Conservation (phyloP, 306 rosid species). For the Prunus mongolica region DNA sequence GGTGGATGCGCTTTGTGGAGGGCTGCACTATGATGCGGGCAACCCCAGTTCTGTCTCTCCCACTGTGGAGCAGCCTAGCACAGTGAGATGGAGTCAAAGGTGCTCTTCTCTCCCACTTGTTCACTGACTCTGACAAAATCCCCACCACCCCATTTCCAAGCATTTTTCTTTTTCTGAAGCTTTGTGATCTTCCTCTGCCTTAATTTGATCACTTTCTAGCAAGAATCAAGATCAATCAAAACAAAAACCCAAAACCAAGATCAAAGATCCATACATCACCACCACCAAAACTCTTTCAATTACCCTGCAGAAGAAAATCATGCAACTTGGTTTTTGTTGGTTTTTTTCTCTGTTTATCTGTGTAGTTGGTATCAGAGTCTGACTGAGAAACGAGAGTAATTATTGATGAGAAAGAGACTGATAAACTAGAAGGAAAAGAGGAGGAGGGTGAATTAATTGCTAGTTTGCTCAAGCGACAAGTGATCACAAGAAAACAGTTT, state of each 20-base stretch:
- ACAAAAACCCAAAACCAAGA: not conserved
- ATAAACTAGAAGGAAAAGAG: not conserved
- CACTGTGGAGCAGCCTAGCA: conserved; percentile 67
- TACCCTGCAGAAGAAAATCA: not conserved
- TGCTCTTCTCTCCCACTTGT: conserved; percentile 95
- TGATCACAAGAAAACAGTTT: not conserved
- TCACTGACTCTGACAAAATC: conserved; percentile 67
- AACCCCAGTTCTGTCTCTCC: conserved; percentile 46
- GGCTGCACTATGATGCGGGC: conserved; percentile 79
- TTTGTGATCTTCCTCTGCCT: no score
- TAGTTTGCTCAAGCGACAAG: not conserved
- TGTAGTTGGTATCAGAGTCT: not conserved
- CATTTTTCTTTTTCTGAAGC: conserved; percentile 31
- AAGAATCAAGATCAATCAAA: not conserved
- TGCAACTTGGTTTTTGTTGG: not conserved
- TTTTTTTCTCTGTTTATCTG: no score
- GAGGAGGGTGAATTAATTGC: not conserved
- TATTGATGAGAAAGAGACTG: not conserved
- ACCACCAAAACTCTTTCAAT: not conserved
- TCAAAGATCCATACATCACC: not conserved
- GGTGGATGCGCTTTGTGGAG: conserved; percentile 75
- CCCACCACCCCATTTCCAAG: conserved; percentile 91
- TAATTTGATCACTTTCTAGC: no score
- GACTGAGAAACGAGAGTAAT: not conserved
- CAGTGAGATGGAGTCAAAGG: conserved; percentile 91